These are phyloP conservation scores for Mycena olivaceomarginata DNA, from an alignment of 768 basidiomycete genomes.

Conservation along the genomic window DNA sequence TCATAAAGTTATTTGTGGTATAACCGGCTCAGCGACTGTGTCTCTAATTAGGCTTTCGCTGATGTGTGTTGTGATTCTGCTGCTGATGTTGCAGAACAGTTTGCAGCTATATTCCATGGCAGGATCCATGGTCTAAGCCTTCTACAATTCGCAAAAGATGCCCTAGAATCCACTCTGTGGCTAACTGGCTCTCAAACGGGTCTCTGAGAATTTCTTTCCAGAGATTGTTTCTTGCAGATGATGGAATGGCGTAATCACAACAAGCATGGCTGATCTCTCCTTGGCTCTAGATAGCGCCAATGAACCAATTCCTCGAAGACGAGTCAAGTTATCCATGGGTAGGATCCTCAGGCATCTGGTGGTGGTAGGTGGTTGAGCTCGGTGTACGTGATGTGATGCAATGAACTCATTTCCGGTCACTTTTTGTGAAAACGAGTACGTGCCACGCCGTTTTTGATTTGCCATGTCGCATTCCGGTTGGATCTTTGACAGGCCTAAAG, in stretches of 20 bases:
- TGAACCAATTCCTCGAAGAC: not conserved
- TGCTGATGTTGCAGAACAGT: not conserved
- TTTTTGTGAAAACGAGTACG: too few relatives aligned
- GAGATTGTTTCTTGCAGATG: not conserved
- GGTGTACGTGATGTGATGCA: too few relatives aligned
- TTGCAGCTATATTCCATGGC: not conserved
- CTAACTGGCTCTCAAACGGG: not conserved
- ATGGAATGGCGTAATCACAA: not conserved
- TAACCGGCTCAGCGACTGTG: not conserved
- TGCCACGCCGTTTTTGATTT: too few relatives aligned
- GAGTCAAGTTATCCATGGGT: too few relatives aligned
- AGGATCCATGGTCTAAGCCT: not conserved
- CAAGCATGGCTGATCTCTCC: not conserved
- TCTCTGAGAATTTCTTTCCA: not conserved
- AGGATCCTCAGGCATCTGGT: too few relatives aligned
- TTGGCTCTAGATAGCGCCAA: too few relatives aligned
- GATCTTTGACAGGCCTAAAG: too few relatives aligned
- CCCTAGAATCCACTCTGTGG: not conserved
- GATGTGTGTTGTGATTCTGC: too few relatives aligned
- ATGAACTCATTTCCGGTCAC: too few relatives aligned
- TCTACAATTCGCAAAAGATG: not conserved
- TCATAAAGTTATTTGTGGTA: not conserved
- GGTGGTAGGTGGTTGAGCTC: too few relatives aligned
- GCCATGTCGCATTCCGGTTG: too few relatives aligned
- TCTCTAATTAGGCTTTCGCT: not conserved